phyloP scores from a whole-genome alignment of 2,329 filamentous ascomycete genomes.

The Botrytis fabae region DNA sequence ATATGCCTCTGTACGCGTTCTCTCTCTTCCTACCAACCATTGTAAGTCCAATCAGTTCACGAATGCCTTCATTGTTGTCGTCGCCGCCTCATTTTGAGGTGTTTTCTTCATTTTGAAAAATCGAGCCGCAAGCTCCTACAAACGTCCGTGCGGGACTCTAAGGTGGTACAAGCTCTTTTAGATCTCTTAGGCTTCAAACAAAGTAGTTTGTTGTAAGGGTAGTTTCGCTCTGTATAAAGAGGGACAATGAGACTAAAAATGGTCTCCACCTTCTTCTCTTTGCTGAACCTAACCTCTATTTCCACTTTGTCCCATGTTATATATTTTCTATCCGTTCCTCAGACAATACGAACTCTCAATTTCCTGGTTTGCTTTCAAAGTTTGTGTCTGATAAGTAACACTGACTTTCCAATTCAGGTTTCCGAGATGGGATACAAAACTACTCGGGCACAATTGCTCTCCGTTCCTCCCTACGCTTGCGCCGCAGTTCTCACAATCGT shows the following conservation, averaged over 20 bases:
- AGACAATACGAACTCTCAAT: rapidly evolving
- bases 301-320: not conserved
- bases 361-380: not conserved
- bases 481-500: conserved; percentile 68
- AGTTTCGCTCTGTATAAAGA: not conserved
- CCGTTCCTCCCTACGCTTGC: conserved; percentile 72
- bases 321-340: not conserved
- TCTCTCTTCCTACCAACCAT: conserved; percentile 79
- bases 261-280: not conserved
- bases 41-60: conserved; percentile 38
- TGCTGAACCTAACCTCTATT: not conserved
- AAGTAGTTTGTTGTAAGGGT: not conserved
- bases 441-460: conserved; percentile 68
- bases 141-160: not conserved
- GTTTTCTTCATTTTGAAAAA: not conserved
- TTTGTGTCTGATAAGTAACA: not conserved
- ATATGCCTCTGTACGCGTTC: conserved; percentile 74
- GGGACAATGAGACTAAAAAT: not conserved
- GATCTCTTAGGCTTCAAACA: rapidly evolving
- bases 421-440: conserved; percentile 55
- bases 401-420: conserved; percentile 42
- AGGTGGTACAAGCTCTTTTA: not conserved
- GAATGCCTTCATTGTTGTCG: not conserved
- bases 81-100: not conserved
- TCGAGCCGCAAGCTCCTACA: not conserved